These are phyloP conservation scores for Fusarium napiforme DNA, from an alignment of 2,329 filamentous ascomycete species.

Conservation along the genomic window DNA sequence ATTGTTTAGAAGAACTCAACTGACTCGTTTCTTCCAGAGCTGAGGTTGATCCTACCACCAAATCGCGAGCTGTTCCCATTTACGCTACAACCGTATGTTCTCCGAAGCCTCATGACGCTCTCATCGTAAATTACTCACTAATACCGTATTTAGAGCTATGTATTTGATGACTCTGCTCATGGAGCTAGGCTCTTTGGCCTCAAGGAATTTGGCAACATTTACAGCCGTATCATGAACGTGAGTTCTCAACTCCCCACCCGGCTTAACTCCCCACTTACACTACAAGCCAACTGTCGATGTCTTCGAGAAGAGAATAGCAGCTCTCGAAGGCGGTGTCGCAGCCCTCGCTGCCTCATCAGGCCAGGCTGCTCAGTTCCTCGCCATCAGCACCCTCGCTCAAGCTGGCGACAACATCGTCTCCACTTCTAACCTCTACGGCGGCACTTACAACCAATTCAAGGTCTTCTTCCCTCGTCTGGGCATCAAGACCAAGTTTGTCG, in stretches of 20 bases:
- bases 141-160: slow-evolving; percentile 72
- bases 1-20: neutral
- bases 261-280: neutral
- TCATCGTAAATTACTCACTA: neutral
- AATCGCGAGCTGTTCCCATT: slow-evolving; percentile 92
- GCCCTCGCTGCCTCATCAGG: slow-evolving; percentile 88
- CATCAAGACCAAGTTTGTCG: slow-evolving; percentile 87
- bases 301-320: slow-evolving; percentile 96
- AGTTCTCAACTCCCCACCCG: slow-evolving; percentile 38
- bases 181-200: slow-evolving; percentile 95
- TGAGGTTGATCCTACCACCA: slow-evolving; percentile 81
- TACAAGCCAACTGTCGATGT: slow-evolving; percentile 90
- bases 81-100: slow-evolving; percentile 81
- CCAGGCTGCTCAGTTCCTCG: slow-evolving; percentile 92
- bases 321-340: slow-evolving; percentile 89
- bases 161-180: slow-evolving; percentile 96
- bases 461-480: slow-evolving; percentile 88
- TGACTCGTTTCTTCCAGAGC: slow-evolving; percentile 65
- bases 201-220: slow-evolving; percentile 98
- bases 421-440: slow-evolving; percentile 90
- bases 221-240: slow-evolving; percentile 95
- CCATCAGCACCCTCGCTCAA: slow-evolving; percentile 84
- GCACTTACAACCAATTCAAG: slow-evolving; percentile 98
- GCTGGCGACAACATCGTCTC: slow-evolving; percentile 93
- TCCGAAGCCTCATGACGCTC: neutral